Conservation (phyloP, 805 yeast genomes). For the Crinitomyces ghanaensis region DNA sequence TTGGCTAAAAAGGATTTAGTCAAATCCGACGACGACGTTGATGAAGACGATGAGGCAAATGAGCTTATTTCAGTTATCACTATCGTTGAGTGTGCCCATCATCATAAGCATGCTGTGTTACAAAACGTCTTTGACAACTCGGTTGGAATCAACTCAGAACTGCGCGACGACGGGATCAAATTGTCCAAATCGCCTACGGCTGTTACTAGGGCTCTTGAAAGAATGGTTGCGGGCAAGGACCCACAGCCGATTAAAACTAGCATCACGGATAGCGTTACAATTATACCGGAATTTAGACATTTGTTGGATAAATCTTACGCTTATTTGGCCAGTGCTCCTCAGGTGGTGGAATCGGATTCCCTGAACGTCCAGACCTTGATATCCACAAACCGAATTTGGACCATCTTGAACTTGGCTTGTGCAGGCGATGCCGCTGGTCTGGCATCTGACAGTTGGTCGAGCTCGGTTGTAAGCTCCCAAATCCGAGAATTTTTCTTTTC, state of each 20-base stretch:
- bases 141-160: constrained; percentile 28
- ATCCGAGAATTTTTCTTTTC: constrained; percentile 26
- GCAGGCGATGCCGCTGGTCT: constrained; percentile 18
- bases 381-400: constrained; percentile 27
- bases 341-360: constrained; percentile 7
- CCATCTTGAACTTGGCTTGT: constrained; percentile 23
- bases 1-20: constrained; percentile 23
- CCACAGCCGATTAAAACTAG: neutral
- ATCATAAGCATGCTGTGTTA: constrained; percentile 19
- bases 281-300: constrained; percentile 15
- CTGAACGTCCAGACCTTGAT: constrained; percentile 18
- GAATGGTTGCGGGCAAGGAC: constrained; percentile 1
- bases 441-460: constrained; percentile 24
- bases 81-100: constrained; percentile 25
- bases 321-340: constrained; percentile 16
- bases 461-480: constrained; percentile 27
- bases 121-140: constrained; percentile 27
- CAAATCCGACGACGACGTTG: constrained; percentile 7
- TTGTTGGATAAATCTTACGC: constrained; percentile 18
- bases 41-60: constrained; percentile 17
- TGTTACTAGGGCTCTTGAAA: constrained; percentile 11
- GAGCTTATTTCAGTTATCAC: constrained; percentile 27
- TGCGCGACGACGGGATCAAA: constrained; percentile 27
- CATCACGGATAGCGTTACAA: constrained; percentile 5
- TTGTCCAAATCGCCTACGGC: constrained; percentile 15